phyloP scores from a whole-genome alignment of 768 basidiomycete genomes.

The Dendrothele bispora region DNA sequence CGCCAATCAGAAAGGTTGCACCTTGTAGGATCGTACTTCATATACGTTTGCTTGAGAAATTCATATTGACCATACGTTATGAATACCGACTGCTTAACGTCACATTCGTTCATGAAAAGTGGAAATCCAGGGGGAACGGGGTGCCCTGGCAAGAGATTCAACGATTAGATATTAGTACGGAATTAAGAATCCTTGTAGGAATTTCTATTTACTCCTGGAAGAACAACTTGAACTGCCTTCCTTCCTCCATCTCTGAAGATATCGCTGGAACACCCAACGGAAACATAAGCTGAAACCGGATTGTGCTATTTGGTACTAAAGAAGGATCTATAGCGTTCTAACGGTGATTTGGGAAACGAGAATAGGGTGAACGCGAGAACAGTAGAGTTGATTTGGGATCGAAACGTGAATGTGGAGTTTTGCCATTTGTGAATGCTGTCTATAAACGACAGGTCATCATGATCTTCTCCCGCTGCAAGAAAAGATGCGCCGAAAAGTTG shows the following conservation, averaged over 20 bases:
- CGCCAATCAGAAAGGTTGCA: too few relatives aligned
- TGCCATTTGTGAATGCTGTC: constrained; percentile 31
- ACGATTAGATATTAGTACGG: not conserved
- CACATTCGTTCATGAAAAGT: constrained; percentile 41
- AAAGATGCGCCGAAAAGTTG: constrained; percentile 37
- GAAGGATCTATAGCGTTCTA: constrained; percentile 39
- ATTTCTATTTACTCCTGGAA: constrained; percentile 28
- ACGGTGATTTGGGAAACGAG: constrained; percentile 31
- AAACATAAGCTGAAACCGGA: too few relatives aligned
- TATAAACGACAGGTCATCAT: too few relatives aligned
- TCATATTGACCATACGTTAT: constrained; percentile 38
- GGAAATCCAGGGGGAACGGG: constrained; percentile 37
- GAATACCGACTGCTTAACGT: constrained; percentile 35
- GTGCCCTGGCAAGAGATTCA: constrained; percentile 21
- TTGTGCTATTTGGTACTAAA: too few relatives aligned
- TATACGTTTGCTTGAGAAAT: constrained; percentile 33
- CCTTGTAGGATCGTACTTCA: constrained; percentile 44
- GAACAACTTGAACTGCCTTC: constrained; percentile 23
- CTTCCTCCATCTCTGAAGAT: constrained; percentile 21
- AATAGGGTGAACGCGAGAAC: constrained; percentile 40
- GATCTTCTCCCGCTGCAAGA: constrained; percentile 26
- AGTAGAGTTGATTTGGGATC: constrained; percentile 21
- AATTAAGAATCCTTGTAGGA: not conserved
- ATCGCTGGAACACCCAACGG: constrained; percentile 11
- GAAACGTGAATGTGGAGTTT: constrained; percentile 23